phyloP scores from a whole-genome alignment of 257 asterid genomes.

The Datura wrightii region DNA sequence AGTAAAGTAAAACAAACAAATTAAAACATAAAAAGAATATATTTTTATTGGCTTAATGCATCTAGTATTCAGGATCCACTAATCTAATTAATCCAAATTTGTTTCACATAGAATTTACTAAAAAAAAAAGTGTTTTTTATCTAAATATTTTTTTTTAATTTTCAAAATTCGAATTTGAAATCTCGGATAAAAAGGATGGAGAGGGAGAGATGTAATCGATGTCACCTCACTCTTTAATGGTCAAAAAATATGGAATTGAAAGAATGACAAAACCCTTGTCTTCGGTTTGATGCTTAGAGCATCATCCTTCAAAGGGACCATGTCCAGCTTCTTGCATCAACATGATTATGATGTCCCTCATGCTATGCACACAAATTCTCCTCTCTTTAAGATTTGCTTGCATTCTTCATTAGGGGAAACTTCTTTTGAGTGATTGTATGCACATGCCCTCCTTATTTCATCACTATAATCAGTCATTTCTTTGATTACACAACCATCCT shows the following conservation, averaged over 20 bases:
- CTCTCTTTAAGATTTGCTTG: conserved; percentile 28
- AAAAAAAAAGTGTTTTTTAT: not conserved
- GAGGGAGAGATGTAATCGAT: not conserved
- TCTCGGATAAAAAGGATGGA: not conserved
- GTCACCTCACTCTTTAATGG: not conserved
- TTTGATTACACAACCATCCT: conserved; percentile 14
- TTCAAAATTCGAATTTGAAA: not conserved
- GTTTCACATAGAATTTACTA: too few relatives aligned
- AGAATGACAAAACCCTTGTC: conserved; percentile 41
- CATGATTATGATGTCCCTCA: conserved; percentile 70
- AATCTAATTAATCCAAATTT: not conserved
- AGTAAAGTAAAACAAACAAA: too few relatives aligned
- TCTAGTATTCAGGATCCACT: not conserved
- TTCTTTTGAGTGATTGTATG: conserved; percentile 35
- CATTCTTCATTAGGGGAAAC: conserved; percentile 20
- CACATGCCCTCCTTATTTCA: conserved; percentile 30
- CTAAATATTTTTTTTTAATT: not conserved
- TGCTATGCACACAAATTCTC: conserved; percentile 47
- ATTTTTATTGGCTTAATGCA: not conserved
- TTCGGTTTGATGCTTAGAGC: conserved; percentile 45
- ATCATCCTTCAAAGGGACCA: conserved; percentile 50
- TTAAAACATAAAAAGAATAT: too few relatives aligned
- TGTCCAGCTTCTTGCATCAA: conserved; percentile 59
- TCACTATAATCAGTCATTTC: not conserved
- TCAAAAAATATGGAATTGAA: conserved; percentile 37